Base-by-base conservation (phyloP, 2,329 filamentous ascomycete species). In the Furcasterigmium sp. region DNA sequence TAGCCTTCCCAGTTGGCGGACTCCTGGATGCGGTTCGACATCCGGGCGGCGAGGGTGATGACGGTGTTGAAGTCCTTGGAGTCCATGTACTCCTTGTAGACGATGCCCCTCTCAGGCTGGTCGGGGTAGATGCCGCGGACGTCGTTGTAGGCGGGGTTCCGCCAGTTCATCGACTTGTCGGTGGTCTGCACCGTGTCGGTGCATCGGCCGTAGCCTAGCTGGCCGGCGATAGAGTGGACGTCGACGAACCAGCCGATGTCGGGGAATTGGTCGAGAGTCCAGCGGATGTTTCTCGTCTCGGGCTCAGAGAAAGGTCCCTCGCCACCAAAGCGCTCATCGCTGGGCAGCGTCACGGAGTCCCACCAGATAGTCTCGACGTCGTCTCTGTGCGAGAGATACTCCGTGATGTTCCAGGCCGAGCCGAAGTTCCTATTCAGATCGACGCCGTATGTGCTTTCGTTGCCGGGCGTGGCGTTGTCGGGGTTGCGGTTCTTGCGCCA, bases 391-490 rank as follows among this genome's bases (percentile, higher is more conserved):
- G 61, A 62, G 55, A 75, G 77, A 38, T 64, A 57, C 43, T 60
- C 60, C 25, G 54, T 60, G 51, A 70, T 75, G 58, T 81, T 69
- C 72, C 76, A 81, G 8, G 78, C 55, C 56, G 76, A 75, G 55
- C 78, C 73, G 51, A 78, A 78, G 61, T 78, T 79, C 41, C 75
- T 67, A 57, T 78, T 78, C 39, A 78, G 59, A 50, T 79, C 75
- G 25, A 78, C 62, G 15, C 73, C 74, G 20, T 72, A 44, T 9
- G 60, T 58, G 20, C 45, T 28, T 7, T 50, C 50, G 26, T 55
- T 45, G 10, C 37, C 39, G 35, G 41, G 41, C 10, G 37, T 41
- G 23, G 30, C 41, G 9, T 40, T 41, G 6, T 59, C 56, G 2
- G 57, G 51, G 56, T 75, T 77, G 26, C 75, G 70, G 56, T 78